Conservation (phyloP, 164 flowering plant species). For the Kalanchoe fedtschenkoi region DNA sequence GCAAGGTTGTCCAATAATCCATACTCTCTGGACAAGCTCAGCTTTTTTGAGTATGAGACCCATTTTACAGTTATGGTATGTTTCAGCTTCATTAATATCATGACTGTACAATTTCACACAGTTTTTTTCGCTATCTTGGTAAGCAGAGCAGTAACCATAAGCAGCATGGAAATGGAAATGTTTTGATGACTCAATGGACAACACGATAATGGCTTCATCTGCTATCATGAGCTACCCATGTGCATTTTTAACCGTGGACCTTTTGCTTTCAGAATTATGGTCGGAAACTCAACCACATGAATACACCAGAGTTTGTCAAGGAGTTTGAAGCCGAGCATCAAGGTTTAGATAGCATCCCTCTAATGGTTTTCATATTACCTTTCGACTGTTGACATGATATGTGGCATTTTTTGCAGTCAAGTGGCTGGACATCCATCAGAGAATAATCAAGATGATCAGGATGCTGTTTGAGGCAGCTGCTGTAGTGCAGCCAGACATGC, state of each 20-base stretch:
- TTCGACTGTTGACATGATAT: background rate
- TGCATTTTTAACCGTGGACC: background rate
- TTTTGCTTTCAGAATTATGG: slow-evolving; percentile 61
- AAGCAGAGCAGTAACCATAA: background rate
- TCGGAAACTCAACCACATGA: slow-evolving; percentile 72
- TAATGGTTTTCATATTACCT: background rate
- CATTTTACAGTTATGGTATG: slow-evolving; percentile 99
- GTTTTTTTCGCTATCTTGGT: background rate
- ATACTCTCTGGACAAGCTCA: slow-evolving; percentile 68
- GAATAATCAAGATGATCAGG: slow-evolving; percentile 57
- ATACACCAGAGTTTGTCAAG: slow-evolving; percentile 73
- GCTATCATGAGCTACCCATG: background rate
- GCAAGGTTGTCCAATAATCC: slow-evolving; percentile 82
- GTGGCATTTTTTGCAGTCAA: slow-evolving; percentile 44
- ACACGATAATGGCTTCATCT: background rate
- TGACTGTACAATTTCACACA: background rate
- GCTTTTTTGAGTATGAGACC: slow-evolving; percentile 81
- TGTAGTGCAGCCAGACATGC: slow-evolving; percentile 84
- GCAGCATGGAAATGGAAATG: background rate
- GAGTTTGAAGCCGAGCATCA: slow-evolving; percentile 85
- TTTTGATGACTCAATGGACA: background rate
- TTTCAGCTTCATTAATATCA: background rate
- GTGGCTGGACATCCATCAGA: slow-evolving; percentile 75
- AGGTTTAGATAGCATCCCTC: slow-evolving; percentile 30
- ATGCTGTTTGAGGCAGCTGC: slow-evolving; percentile 83